Evolutionary conservation across 2,329 filamentous ascomycete species (phyloP).

Genomic region (Alternaria consortialis): DNA sequence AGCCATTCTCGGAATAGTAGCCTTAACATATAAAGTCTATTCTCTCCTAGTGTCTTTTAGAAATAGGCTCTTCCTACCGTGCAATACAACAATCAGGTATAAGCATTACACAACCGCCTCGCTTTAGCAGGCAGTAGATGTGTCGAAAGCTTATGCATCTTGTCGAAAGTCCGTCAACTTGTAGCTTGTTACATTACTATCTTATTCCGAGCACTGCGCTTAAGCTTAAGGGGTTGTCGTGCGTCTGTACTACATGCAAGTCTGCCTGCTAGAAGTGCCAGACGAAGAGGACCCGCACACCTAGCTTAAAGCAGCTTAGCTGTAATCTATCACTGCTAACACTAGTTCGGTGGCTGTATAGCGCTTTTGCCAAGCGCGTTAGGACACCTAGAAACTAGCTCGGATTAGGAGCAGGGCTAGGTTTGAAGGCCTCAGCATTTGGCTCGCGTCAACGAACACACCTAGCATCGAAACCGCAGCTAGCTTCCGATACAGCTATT

Average conservation of each 20-base stretch:
- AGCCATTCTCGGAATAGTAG: too few relatives aligned
- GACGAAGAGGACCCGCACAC: too few relatives aligned
- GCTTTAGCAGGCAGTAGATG: background rate
- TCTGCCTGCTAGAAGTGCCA: too few relatives aligned
- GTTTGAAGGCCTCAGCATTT: background rate
- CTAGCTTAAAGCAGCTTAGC: too few relatives aligned
- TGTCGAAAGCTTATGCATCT: background rate
- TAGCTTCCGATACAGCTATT: conserved; percentile 17
- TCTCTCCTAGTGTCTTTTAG: too few relatives aligned
- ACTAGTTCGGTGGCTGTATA: background rate
- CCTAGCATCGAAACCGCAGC: conserved; percentile 10
- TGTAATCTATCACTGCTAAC: too few relatives aligned
- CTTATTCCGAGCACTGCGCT: background rate
- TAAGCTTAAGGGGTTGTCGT: background rate
- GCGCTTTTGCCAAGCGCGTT: conserved; percentile 13
- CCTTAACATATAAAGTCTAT: too few relatives aligned
- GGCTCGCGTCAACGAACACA: background rate
- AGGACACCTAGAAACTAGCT: conserved; percentile 6
- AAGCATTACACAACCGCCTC: background rate
- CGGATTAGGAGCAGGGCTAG: conserved; percentile 5
- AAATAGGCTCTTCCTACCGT: too few relatives aligned
- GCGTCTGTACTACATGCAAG: too few relatives aligned
- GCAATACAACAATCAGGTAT: background rate
- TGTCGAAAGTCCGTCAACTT: background rate
- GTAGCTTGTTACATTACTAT: background rate